phyloP scores from a whole-genome alignment of 768 basidiomycete genomes.

The Butyriboletus loyo region DNA sequence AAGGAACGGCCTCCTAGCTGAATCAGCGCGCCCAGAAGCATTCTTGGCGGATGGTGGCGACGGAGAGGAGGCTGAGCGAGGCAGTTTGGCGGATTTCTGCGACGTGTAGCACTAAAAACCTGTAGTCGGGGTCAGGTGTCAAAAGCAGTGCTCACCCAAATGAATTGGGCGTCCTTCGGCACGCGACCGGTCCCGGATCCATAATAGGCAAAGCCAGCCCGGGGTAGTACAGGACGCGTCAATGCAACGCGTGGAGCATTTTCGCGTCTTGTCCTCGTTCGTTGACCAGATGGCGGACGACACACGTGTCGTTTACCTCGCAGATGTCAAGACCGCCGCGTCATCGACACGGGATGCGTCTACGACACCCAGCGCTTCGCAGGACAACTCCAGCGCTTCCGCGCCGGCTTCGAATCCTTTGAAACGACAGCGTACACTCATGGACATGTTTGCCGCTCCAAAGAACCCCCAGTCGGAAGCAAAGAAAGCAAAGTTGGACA shows the following conservation, averaged over 20 bases:
- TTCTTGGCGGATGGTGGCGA: conserved; percentile 64
- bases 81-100: conserved; percentile 51
- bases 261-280: conserved; percentile 13
- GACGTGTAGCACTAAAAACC: neutral
- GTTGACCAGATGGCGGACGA: conserved; percentile 23
- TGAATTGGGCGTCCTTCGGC: neutral
- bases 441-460: conserved; percentile 56
- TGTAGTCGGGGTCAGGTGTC: neutral
- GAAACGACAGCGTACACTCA: conserved; percentile 62
- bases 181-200: neutral
- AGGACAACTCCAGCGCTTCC: conserved; percentile 20
- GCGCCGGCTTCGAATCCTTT: conserved; percentile 20
- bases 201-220: conserved; percentile 8
- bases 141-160: conserved; percentile 4
- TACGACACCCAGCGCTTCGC: conserved; percentile 20
- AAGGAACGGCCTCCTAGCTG: conserved; percentile 36
- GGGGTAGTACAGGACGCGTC: neutral
- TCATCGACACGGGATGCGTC: conserved; percentile 10
- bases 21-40: conserved; percentile 49
- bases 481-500: conserved; percentile 48
- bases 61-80: conserved; percentile 76
- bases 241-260: conserved; percentile 4
- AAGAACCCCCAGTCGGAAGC: conserved; percentile 29
- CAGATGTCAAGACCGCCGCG: conserved; percentile 38
- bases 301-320: conserved; percentile 39